These are phyloP conservation scores for Globisporangium acanthophoron DNA, from an alignment of 352 stramenopile genomes.

Conservation along the genomic window DNA sequence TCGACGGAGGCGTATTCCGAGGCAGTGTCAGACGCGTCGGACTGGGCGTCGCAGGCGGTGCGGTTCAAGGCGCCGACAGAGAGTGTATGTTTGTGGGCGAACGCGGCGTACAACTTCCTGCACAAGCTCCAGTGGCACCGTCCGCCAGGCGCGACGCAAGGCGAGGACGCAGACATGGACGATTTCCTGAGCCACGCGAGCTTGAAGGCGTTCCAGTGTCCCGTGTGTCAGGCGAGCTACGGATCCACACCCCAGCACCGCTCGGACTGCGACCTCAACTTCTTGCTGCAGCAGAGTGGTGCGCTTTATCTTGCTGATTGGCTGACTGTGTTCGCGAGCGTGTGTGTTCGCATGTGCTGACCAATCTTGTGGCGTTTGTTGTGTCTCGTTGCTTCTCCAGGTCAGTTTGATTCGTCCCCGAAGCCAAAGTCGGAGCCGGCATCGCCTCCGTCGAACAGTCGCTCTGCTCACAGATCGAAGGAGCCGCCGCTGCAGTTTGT, in stretches of 20 bases:
- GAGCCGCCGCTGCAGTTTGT: slow-evolving; percentile 7
- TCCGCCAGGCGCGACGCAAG: slow-evolving; percentile 5
- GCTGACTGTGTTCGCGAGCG: not conserved
- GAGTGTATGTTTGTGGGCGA: slow-evolving; percentile 59
- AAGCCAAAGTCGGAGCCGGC: not conserved
- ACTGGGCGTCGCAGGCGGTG: slow-evolving; percentile 22
- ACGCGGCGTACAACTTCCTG: slow-evolving; percentile 69
- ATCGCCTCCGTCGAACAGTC: not conserved
- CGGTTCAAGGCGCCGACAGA: slow-evolving; percentile 50
- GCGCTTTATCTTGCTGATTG: slow-evolving; percentile 3
- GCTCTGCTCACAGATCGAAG: not conserved
- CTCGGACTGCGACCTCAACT: slow-evolving; percentile 50
- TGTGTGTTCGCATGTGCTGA: not conserved
- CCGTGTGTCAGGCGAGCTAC: slow-evolving; percentile 43
- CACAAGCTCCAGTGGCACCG: slow-evolving; percentile 62
- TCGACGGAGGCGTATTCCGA: slow-evolving; percentile 22
- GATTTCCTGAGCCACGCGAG: slow-evolving; percentile 28
- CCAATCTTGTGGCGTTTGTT: not conserved
- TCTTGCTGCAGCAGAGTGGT: slow-evolving; percentile 55
- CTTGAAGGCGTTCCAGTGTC: slow-evolving; percentile 36
- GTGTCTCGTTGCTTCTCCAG: slow-evolving; percentile 3
- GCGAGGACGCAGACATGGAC: slow-evolving; percentile 31
- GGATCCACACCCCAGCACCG: slow-evolving; percentile 31
- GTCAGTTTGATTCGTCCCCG: slow-evolving; percentile 8
- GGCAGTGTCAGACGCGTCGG: slow-evolving; percentile 15